These are phyloP conservation scores for Xerocomellus amylosporus DNA, from an alignment of 768 basidiomycete species.

Conservation along the genomic window DNA sequence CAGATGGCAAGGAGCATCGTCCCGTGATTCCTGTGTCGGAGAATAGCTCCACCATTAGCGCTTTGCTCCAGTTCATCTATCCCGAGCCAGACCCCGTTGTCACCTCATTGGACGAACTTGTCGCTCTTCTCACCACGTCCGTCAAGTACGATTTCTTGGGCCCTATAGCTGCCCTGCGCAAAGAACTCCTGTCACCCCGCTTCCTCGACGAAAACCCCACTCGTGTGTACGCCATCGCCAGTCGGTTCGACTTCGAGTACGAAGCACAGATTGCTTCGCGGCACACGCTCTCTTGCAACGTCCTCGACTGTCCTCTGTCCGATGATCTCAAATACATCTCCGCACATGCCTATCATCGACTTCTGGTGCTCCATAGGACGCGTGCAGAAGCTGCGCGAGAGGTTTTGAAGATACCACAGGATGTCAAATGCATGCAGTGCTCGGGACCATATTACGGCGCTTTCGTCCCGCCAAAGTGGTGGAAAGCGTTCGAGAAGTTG, in stretches of 20 bases:
- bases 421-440: slow-evolving; percentile 67
- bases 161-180: slow-evolving; percentile 48
- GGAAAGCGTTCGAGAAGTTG: slow-evolving; percentile 55
- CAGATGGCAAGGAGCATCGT: slow-evolving; percentile 24
- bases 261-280: slow-evolving; percentile 61
- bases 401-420: slow-evolving; percentile 44
- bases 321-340: slow-evolving; percentile 65
- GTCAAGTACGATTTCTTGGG: slow-evolving; percentile 61
- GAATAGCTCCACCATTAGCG: slow-evolving; percentile 39
- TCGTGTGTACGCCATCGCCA: slow-evolving; percentile 70
- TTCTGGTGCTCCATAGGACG: slow-evolving; percentile 56
- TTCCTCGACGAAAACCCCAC: slow-evolving; percentile 50
- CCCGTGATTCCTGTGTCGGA: slow-evolving; percentile 61
- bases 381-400: slow-evolving; percentile 50
- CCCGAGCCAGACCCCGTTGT: slow-evolving; percentile 56
- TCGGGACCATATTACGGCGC: slow-evolving; percentile 49
- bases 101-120: slow-evolving; percentile 51
- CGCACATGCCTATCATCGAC: slow-evolving; percentile 65
- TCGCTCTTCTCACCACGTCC: slow-evolving; percentile 49
- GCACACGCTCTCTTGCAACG: slow-evolving; percentile 50
- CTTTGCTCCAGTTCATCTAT: slow-evolving; percentile 60
- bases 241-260: slow-evolving; percentile 59
- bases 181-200: slow-evolving; percentile 45
- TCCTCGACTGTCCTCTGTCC: slow-evolving; percentile 55
- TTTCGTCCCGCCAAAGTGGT: slow-evolving; percentile 63